Conservation (phyloP, 148 eudicot genomes). For the Oxyria digyna region DNA sequence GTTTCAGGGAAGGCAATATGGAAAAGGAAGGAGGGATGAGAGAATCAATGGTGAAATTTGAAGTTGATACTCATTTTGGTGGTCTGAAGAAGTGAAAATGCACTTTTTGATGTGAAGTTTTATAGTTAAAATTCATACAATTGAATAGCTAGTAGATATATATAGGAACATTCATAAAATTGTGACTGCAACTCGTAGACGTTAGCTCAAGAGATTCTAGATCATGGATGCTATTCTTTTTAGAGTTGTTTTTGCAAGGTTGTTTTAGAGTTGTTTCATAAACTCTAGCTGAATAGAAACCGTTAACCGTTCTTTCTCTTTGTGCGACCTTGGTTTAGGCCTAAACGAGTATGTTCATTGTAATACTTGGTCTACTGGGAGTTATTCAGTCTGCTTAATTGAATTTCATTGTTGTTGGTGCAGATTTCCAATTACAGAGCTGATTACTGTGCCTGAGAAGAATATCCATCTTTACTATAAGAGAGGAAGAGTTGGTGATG, state of each 20-base stretch:
- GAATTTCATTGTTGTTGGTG: neutral
- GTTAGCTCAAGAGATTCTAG: no score
- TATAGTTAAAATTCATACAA: neutral
- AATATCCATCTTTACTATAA: slow-evolving; percentile 57
- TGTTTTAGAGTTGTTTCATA: no score
- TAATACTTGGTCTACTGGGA: no score
- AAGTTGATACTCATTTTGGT: neutral
- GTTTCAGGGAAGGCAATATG: neutral
- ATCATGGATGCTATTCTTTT: no score
- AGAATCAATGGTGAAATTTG: neutral
- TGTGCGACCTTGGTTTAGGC: slow-evolving; percentile 39
- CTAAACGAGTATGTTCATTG: slow-evolving; percentile 51
- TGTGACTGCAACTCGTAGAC: no score
- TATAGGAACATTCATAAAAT: no score
- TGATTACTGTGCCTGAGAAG: no score
- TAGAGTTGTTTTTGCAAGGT: no score
- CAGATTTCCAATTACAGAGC: slow-evolving; percentile 54
- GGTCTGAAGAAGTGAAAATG: neutral
- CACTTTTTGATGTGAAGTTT: neutral
- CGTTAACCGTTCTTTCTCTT: slow-evolving; percentile 62
- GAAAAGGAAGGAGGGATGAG: neutral
- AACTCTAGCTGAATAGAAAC: no score
- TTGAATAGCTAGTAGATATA: neutral
- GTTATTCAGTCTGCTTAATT: no score
- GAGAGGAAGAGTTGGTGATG: slow-evolving; percentile 57